These are phyloP conservation scores for Ascochyta fabae DNA, from an alignment of 2,329 filamentous ascomycete species.

Conservation along the genomic window DNA sequence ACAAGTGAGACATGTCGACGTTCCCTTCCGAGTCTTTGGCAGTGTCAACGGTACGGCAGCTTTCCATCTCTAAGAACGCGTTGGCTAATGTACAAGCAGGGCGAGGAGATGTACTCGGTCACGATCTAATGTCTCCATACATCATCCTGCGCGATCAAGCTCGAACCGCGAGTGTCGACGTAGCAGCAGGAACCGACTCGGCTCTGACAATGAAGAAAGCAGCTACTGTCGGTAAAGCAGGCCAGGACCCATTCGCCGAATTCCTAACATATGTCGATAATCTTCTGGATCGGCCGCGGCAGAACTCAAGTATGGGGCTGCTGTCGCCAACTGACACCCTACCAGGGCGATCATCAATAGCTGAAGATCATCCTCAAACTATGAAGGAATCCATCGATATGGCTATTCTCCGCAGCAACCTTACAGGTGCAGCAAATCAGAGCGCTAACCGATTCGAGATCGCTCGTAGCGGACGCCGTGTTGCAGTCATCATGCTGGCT, in stretches of 20 bases:
- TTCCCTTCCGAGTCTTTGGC: constrained; percentile 91
- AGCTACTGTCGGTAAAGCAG: constrained; percentile 35
- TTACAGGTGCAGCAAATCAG: constrained; percentile 70
- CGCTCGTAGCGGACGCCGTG: constrained; percentile 86
- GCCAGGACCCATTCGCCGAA: constrained; percentile 52
- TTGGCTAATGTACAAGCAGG: constrained; percentile 46
- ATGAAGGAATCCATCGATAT: constrained; percentile 89
- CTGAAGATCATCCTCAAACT: constrained; percentile 62
- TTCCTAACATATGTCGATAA: constrained; percentile 57
- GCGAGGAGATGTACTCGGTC: constrained; percentile 85
- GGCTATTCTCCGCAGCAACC: constrained; percentile 74
- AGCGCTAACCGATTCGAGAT: constrained; percentile 96
- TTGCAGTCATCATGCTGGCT: constrained; percentile 87
- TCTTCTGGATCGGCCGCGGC: constrained; percentile 45
- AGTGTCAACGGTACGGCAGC: constrained; percentile 74
- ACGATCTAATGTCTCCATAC: constrained; percentile 94
- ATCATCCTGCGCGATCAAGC: constrained; percentile 87
- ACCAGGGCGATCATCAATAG: constrained; percentile 57
- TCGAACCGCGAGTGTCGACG: constrained; percentile 52
- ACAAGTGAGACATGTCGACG: constrained; percentile 83
- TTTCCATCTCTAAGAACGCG: background rate
- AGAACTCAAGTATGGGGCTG: constrained; percentile 58
- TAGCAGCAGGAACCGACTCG: constrained; percentile 16
- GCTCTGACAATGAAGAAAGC: constrained; percentile 28
- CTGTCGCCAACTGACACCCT: constrained; percentile 74